Base-by-base conservation (phyloP, 2,329 filamentous ascomycete species). In the Phyllosticta citriasiana region DNA sequence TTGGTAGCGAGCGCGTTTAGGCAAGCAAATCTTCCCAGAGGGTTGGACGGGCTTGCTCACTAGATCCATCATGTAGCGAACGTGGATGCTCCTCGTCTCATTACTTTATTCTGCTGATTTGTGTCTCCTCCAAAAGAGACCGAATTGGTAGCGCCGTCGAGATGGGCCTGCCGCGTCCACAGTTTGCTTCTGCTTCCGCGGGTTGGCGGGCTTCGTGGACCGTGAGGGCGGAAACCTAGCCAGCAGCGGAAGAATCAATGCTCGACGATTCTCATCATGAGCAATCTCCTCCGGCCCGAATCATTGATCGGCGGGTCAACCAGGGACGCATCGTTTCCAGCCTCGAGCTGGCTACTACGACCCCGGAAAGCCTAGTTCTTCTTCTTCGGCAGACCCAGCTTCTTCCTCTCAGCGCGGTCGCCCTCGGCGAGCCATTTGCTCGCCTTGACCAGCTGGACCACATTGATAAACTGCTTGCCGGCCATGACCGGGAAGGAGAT, bases 391-490 rank as follows among this genome's bases (percentile, higher is more conserved):
- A 76, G 65, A 2, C 74, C 74, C 33, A 67, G 63, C 62, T 66
- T 71, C 65, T 66, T 82, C 68, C 91, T 83, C 64, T 82, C 79
- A 68, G 84, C 81, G 40, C 88, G 75, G 69, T 99, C 94, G n/a
- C 91, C 91, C 76, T 97, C 92, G 0, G 91, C 94, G 50, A 99
- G 81, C 87, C 90, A 95, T 71, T 85, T 86, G 76, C 91, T 92
- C 6, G 94, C 94, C 76, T 97, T 96, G 70, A 96, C 84, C 68
- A 99, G 82, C 79, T 99, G 94, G 55, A 97, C 83, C 57, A 97
- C 82, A 70, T 99, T 99, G 80, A 97, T 90, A 70, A 88, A 82
- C 73, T 99, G 94, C 82, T 99, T 99, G 67, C 86, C 81, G 25
- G 85, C 79, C 92, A 97, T 97, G 72, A 97, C 80, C 12, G 92